Percentiles rank a stretch among this genome's conserved stretches.
These are phyloP conservation scores for Entomortierella parvispora DNA, from an alignment of 192 early-diverging fungal species.

Conservation along the genomic window DNA sequence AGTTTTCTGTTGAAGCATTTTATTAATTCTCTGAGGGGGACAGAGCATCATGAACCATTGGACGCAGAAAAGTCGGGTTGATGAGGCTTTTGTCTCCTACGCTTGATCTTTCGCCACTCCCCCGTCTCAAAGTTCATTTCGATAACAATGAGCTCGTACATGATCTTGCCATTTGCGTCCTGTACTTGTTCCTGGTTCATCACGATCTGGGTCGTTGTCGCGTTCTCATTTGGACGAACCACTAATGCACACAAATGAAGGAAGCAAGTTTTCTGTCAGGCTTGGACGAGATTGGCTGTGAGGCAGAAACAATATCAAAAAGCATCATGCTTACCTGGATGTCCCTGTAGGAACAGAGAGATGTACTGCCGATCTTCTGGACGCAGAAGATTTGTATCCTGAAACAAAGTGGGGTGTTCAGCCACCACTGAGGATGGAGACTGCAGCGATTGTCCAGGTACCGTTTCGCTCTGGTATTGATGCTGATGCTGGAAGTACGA, in stretches of 20 bases:
- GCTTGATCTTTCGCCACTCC: slow-evolving; percentile 52
- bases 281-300: too few relatives aligned
- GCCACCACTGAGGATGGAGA: background rate
- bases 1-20: too few relatives aligned
- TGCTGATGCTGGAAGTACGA: slow-evolving; percentile 13
- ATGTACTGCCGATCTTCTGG: slow-evolving; percentile 38
- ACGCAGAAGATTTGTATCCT: slow-evolving; percentile 39
- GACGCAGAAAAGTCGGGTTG: background rate
- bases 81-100: slow-evolving; percentile 20
- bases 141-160: slow-evolving; percentile 48
- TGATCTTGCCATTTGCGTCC: slow-evolving; percentile 29
- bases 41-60: background rate
- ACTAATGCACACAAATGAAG: background rate
- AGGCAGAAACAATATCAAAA: too few relatives aligned
- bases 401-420: slow-evolving; percentile 43
- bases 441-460: slow-evolving; percentile 7
- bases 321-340: slow-evolving; percentile 30
- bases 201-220: slow-evolving; percentile 36
- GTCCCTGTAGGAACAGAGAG: slow-evolving; percentile 38
- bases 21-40: too few relatives aligned
- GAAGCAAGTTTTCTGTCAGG: too few relatives aligned
- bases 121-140: slow-evolving; percentile 55
- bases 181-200: slow-evolving; percentile 52
- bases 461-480: background rate
- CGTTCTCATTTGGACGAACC: slow-evolving; percentile 41